Evolutionary conservation across 768 basidiomycete genomes (phyloP), one percentile per base, ranked within the genome.

Genomic region (Lactarius sanguifluus): DNA sequence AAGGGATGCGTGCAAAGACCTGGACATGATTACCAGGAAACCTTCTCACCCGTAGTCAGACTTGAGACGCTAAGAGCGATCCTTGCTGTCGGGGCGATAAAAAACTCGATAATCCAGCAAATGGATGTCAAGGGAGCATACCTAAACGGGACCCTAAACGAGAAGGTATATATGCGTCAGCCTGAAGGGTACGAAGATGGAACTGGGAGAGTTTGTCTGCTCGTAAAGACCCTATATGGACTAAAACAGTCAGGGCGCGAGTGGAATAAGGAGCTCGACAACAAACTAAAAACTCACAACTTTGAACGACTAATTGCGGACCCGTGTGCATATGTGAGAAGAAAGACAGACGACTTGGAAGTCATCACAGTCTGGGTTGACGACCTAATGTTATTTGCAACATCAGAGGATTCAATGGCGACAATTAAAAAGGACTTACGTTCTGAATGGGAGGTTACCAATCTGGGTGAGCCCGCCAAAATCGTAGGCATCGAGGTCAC

Each of bases 231-330:
- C 8, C 9, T 47, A n/a, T 47, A 47, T 3, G 45, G 45, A 1
- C 45, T 47, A 3, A 47, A 47, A 7, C 45, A 47, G 9, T n/a
- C 20, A 0, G 20, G 45, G 3, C 1, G 3, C 8, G n/a, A 47
- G 3, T 47, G 45, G 20, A 47, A n/a, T 8, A 9, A 0, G 1
- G 45, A 47, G 9, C 9, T 47, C 8, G 43, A 45, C 20, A 9
- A 1, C 2, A 45, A 45, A 2, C 43, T 45, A 1, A 45, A n/a
- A 20, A n/a, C 9, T 9, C 43, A 45, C 3, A 2, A 2, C 8
- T 45, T n/a, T 8, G 7, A 7, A 7, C 4, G 20, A 0, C 8
- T 45, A 2, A 3, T 0, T 0, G 2, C 5, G 1, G 43, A 45
- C 3, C 43, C 8, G 8, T 45, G 43, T 9, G 18, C 43, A 0